A percentile compares a stretch with the other conserved stretches of the same genome.
Evolutionary conservation across 371 early-diverging fungal species (phyloP).

Genomic region (Mucor plumbeus): DNA sequence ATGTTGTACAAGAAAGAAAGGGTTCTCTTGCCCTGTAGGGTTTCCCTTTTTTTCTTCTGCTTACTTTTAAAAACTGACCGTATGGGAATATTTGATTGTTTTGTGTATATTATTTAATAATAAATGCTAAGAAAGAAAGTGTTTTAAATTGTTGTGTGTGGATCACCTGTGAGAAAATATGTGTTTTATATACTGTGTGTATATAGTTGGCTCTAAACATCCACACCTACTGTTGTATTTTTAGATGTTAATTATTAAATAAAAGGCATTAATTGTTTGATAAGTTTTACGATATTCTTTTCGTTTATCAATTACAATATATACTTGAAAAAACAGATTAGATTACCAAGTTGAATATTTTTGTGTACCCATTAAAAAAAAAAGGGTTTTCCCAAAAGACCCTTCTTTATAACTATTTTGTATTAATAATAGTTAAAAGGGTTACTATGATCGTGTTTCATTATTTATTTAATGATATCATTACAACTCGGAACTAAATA

Average conservation of each 20-base stretch:
- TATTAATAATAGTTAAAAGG: conserved; percentile 1
- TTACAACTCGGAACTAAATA: background rate
- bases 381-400: conserved; percentile 1
- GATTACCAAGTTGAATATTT: background rate
- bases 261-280: no score
- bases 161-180: background rate
- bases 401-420: background rate
- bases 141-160: background rate
- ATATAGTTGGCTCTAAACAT: background rate
- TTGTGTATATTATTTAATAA: background rate
- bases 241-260: background rate
- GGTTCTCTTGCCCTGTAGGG: background rate
- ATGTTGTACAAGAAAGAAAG: background rate
- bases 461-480: background rate
- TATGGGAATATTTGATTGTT: conserved; percentile 1
- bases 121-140: background rate
- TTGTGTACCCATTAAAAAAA: background rate
- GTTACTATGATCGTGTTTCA: background rate
- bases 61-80: background rate
- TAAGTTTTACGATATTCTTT: background rate
- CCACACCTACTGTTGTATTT: background rate
- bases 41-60: background rate
- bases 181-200: background rate
- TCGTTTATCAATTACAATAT: background rate
- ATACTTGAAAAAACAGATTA: background rate